A percentile compares a stretch with the other conserved stretches of the same genome.
Evolutionary conservation across 2,329 filamentous ascomycete species (phyloP).

Genomic region (Zelopaecilomyces penicillatus): DNA sequence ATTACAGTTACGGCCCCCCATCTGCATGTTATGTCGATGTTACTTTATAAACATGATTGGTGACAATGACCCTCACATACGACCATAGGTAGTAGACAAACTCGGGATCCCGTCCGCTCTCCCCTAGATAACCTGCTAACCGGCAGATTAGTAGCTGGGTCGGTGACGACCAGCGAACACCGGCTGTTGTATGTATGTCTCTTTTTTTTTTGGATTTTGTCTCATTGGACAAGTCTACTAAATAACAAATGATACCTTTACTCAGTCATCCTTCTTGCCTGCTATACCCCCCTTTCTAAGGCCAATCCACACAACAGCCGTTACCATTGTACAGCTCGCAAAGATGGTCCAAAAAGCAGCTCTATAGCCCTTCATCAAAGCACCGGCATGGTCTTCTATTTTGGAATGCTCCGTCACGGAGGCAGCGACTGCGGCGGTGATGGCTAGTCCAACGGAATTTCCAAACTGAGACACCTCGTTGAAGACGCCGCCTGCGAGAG

Average conservation of each 20-base stretch:
- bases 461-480: conserved; percentile 52
- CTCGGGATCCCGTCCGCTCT: too few species aligned
- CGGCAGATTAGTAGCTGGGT: too few species aligned
- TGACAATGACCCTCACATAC: too few species aligned
- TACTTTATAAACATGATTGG: too few species aligned
- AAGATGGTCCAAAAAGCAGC: conserved; percentile 47
- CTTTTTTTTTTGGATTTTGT: too few species aligned
- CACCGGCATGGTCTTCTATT: conserved; percentile 15
- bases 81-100: too few species aligned
- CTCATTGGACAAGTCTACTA: too few species aligned
- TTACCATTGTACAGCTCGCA: conserved; percentile 28
- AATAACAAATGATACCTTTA: neutral
- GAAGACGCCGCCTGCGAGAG: conserved; percentile 52
- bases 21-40: too few species aligned
- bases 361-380: conserved; percentile 42
- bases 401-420: conserved; percentile 33
- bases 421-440: conserved; percentile 39
- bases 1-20: too few species aligned
- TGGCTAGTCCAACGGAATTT: conserved; percentile 41
- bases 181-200: too few species aligned
- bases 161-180: too few species aligned
- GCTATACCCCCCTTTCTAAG: conserved; percentile 39
- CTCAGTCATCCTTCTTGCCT: conserved; percentile 35
- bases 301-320: conserved; percentile 27
- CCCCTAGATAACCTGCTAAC: too few species aligned